Percentiles rank a stretch among this genome's conserved stretches.
These are phyloP conservation scores for Monosporozyma servazzii DNA, from an alignment of 805 yeast species.

Conservation along the genomic window DNA sequence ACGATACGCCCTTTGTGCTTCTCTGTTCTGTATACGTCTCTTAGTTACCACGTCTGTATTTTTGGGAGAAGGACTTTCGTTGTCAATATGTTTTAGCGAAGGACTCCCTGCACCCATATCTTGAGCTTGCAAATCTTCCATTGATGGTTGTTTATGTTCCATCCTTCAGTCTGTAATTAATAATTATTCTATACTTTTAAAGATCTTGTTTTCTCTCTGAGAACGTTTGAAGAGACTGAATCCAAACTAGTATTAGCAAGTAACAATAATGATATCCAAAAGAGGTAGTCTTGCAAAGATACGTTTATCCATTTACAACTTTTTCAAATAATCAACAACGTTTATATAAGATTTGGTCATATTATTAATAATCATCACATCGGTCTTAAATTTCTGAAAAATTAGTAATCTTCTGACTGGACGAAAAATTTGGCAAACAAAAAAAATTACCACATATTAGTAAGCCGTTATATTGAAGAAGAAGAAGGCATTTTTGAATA, in stretches of 20 bases:
- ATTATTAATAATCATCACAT: not conserved
- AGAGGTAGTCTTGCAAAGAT: too few relatives aligned
- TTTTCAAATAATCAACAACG: not conserved
- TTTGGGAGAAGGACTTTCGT: not conserved
- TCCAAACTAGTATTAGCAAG: not conserved
- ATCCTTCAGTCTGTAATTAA: too few relatives aligned
- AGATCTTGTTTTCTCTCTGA: not conserved
- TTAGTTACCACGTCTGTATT: constrained; percentile 34
- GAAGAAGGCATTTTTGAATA: not conserved
- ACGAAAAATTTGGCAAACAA: not conserved
- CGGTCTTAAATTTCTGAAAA: not conserved
- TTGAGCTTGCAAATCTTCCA: not conserved
- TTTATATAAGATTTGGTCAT: not conserved
- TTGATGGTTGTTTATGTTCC: not conserved
- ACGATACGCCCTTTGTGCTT: constrained; percentile 86
- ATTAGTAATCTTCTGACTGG: not conserved
- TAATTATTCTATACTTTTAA: not conserved
- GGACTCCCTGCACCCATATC: not conserved
- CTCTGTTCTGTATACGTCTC: constrained; percentile 87
- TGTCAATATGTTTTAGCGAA: not conserved
- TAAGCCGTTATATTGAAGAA: not conserved
- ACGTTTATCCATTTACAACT: too few relatives aligned
- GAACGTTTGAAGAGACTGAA: not conserved
- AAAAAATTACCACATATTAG: not conserved
- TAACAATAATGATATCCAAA: not conserved